Base-by-base conservation (phyloP, 1,139 yeast species). In the Nakaseomyces kungkrabaensis region DNA sequence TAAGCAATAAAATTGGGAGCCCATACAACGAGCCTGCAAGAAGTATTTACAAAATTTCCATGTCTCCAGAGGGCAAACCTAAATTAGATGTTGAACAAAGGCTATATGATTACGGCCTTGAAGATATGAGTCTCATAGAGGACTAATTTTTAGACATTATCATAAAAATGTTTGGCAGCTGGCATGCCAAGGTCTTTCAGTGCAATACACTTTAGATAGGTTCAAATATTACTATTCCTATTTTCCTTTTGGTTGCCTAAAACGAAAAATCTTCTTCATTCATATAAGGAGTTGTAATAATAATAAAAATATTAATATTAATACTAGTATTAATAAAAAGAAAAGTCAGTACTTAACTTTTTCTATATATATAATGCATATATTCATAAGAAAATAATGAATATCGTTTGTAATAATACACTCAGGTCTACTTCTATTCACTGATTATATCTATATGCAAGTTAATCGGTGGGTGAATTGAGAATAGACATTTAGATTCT, bases 41-140 rank as follows among this genome's bases (percentile, higher is more conserved):
- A 45, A 60, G 66, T 43, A 55, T 62, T 4, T 63, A 63, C 49
- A 59, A 58, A 46, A 50, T 63, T 17, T 59, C 60, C 3, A 56
- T 54, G 56, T 61, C 67, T 3, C 66, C 66, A 3, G 67, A 60
- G 22, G 68, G 67, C 3, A 63, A 59, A 45, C 57, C 57, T 45
- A 56, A 54, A 31, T 48, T 63, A 17, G 59, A 61, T 43, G 53
- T 62, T 26, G 54, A 54, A 42, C 52, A 51, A 42, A 42, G 54
- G 36, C 51, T 45, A 10, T 32, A 47, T 27, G 53, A 50, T 24
- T 52, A 47, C 29, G 59, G 52, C 4, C 43, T 52, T 27, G 60
- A 57, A 33, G 66, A 63, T 36, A 60, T 65, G 3, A 61, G 65
- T 47, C 54, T 62, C 34, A 49, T 61, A 48, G 67, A 63, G 49